Percentiles rank a stretch among this genome's conserved stretches.
phyloP scores from a whole-genome alignment of 305 asterid genomes.

The Solanum hybrid region DNA sequence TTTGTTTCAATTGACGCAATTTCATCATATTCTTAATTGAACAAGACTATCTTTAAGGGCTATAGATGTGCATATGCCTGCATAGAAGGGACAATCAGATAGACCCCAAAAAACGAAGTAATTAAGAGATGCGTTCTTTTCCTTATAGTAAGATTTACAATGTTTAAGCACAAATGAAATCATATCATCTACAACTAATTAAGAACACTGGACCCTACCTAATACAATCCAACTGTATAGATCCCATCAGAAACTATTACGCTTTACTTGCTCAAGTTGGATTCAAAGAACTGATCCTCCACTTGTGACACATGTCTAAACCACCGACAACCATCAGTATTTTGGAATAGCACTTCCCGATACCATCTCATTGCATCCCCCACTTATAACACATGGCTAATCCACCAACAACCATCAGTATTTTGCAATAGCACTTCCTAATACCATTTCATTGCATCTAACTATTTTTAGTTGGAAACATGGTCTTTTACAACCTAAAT shows the following conservation, averaged over 20 bases:
- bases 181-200: background rate
- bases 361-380: background rate
- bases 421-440: background rate
- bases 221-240: background rate
- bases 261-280: background rate
- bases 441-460: background rate
- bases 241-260: background rate
- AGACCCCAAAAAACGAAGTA: background rate
- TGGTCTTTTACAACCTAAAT: background rate
- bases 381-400: background rate
- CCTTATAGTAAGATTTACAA: background rate
- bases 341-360: background rate
- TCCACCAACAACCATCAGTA: background rate
- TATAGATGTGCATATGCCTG: background rate
- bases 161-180: background rate
- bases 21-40: background rate
- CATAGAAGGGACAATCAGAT: background rate
- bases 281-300: background rate
- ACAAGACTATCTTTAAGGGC: background rate
- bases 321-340: background rate
- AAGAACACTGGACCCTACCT: background rate
- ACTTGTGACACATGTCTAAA: background rate
- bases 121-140: background rate
- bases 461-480: background rate
- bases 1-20: background rate